Percentiles rank a stretch among this genome's conserved stretches.
These are phyloP conservation scores for Candida sanyaensis DNA, from an alignment of 1,139 yeast genomes.

Conservation along the genomic window DNA sequence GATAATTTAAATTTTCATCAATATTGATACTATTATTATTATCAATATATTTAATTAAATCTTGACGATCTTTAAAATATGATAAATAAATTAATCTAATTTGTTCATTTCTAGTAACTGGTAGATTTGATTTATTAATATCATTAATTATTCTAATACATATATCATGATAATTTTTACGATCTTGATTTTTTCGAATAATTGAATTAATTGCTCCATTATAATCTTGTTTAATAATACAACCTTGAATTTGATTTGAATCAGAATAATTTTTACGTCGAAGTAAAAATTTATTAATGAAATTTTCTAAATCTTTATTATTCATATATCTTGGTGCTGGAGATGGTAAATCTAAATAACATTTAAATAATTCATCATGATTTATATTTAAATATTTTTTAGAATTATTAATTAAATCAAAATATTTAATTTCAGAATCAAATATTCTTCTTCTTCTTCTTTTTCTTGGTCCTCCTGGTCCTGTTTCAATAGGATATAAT, in stretches of 20 bases:
- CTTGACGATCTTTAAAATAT: conserved; percentile 32
- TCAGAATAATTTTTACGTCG: conserved; percentile 7
- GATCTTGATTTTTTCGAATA: conserved; percentile 7
- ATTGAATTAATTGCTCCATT: not conserved
- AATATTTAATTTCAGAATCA: conserved; percentile 4
- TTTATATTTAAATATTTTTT: conserved; percentile 22
- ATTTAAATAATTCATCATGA: conserved; percentile 28
- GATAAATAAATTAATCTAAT: conserved; percentile 28
- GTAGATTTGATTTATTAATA: conserved; percentile 24
- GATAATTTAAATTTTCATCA: conserved; percentile 12
- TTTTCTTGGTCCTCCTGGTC: no score
- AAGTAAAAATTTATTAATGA: conserved; percentile 29
- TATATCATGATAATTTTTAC: conserved; percentile 22
- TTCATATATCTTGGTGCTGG: conserved; percentile 35
- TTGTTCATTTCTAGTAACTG: conserved; percentile 33
- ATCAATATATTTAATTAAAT: conserved; percentile 13
- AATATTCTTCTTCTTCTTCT: conserved; percentile 1
- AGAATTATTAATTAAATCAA: conserved; percentile 13
- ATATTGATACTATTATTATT: conserved; percentile 6
- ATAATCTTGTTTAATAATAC: conserved; percentile 1
- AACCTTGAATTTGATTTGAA: conserved; percentile 2
- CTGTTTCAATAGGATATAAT: conserved; percentile 44
- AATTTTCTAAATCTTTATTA: conserved; percentile 38
- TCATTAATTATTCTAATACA: conserved; percentile 30
- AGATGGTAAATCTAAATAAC: conserved; percentile 37